Evolutionary conservation across 371 early-diverging fungal genomes (phyloP), one percentile per base, ranked within the genome.

Genomic region (Circinella umbellata): DNA sequence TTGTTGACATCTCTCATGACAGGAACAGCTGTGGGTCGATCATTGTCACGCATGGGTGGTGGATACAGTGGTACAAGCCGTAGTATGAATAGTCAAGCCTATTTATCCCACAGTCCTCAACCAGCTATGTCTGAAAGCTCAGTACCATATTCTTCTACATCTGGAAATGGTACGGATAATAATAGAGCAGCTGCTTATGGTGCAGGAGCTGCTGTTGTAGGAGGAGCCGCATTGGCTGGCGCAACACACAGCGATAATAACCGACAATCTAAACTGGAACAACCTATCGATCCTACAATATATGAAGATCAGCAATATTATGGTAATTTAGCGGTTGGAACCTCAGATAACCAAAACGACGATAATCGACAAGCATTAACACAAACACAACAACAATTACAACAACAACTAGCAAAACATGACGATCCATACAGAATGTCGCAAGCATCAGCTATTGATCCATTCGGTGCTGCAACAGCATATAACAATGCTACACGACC

Each of bases 241-340:
- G 15, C 55, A 2, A 46, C 46, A n/a, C 17, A 27, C 8, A 4
- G 17, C 6, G 13, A 38, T 35, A 57, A 47, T 15, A 13, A 46
- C 20, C 67, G 67, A 27, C 59, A 67, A 67, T 67, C 67, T 34
- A 67, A 67, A 46, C 20, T 66, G 17, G 59, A 53, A 20, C 54
- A 59, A 20, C 59, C 57, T 35, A 20, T 59, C 10, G 59, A 67
- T 53, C 53, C 36, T n/a, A 27, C 14, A 6, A 49, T 34, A 14
- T 68, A 63, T 51, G 69, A 38, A 39, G 69, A 46, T 60, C 53
- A 68, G 37, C 54, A 67, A 9, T 60, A 48, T n/a, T 67, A 67
- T 61, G 67, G 61, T 39, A 55, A 51, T 27, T 36, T 69, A 39
- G 63, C 10, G 4, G 20, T 13, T 8, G 18, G n/a, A 20, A 35